Conservation (phyloP, 139 green algal genomes). For the Tetradesmus lagerheimii region DNA sequence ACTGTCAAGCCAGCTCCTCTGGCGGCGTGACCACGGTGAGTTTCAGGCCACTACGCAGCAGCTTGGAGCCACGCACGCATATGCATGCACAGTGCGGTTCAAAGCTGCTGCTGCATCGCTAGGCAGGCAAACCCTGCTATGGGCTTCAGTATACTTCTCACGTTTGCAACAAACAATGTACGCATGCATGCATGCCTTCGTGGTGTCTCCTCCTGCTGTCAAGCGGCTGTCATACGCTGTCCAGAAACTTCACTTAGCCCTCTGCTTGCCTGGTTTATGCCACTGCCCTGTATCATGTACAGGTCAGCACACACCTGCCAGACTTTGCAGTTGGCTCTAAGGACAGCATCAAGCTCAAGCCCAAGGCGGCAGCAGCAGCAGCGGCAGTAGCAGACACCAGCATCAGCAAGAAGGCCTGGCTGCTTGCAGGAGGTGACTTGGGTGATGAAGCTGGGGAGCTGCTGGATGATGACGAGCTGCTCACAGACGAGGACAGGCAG, state of each 20-base stretch:
- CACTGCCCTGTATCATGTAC: not conserved
- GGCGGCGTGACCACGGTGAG: conserved; percentile 32
- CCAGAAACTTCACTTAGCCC: not conserved
- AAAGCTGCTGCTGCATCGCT: not conserved
- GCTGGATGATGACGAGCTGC: conserved; percentile 94
- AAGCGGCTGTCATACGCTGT: not conserved
- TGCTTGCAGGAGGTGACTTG: conserved; percentile 49
- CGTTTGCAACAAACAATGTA: not conserved
- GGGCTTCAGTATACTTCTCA: too few relatives aligned
- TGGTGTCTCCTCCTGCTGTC: not conserved
- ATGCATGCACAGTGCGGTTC: not conserved
- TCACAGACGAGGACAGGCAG: conserved; percentile 90
- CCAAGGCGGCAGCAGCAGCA: conserved; percentile 24
- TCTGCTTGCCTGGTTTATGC: not conserved
- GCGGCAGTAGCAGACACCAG: conserved; percentile 14
- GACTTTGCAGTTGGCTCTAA: conserved; percentile 42
- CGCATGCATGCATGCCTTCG: not conserved
- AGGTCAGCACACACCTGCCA: not conserved
- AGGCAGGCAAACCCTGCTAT: not conserved
- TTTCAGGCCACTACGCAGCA: not conserved
- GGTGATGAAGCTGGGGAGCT: conserved; percentile 85
- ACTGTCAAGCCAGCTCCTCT: conserved; percentile 19
- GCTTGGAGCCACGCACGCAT: not conserved
- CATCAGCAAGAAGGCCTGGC: conserved; percentile 49
- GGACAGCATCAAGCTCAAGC: conserved; percentile 67